Conservation (phyloP, 768 basidiomycete genomes). For the Hirschioporus abietinus region DNA sequence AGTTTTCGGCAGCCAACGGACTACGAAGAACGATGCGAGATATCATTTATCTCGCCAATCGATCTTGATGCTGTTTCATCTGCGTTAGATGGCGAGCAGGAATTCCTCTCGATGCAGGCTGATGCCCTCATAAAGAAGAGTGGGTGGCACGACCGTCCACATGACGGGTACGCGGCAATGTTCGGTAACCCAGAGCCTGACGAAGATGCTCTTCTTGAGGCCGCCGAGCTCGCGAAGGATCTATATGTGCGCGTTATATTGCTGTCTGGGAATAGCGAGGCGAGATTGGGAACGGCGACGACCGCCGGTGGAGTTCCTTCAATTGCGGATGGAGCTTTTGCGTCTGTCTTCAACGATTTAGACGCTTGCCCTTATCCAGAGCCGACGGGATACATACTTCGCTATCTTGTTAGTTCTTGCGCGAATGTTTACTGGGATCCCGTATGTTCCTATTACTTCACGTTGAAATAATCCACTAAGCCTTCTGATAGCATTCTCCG, state of each 20-base stretch:
- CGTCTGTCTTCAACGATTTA: neutral
- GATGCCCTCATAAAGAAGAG: neutral
- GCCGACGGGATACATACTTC: neutral
- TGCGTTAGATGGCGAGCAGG: neutral
- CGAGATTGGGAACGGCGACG: no score
- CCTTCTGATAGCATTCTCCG: no score
- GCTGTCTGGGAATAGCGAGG: neutral
- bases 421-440: neutral
- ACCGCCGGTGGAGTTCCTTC: no score
- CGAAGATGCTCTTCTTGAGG: neutral
- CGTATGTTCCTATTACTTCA: neutral
- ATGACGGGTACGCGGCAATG: neutral
- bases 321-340: neutral
- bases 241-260: neutral
- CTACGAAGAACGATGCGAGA: no score
- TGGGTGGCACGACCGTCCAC: neutral
- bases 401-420: neutral
- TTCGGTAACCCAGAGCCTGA: neutral
- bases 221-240: neutral
- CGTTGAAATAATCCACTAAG: no score
- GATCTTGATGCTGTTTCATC: no score
- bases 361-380: neutral
- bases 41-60: no score
- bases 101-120: neutral
- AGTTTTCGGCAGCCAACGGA: no score